A percentile compares a stretch with the other conserved stretches of the same genome.
Evolutionary conservation across 768 basidiomycete genomes (phyloP).

Genomic region (Gymnopilus junonius): DNA sequence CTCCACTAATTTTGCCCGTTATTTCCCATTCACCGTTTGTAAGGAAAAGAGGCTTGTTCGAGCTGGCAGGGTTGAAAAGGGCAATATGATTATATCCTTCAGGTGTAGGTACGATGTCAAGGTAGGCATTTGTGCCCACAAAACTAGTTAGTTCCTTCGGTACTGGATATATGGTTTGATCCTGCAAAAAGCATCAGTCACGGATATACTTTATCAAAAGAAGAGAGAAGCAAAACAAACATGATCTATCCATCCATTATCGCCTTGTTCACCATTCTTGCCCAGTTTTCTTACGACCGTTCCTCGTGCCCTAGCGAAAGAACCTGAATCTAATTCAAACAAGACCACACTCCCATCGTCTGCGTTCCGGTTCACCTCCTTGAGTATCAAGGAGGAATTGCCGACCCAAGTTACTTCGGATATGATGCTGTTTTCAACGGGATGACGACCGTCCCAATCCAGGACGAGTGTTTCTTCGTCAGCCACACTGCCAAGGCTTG

Average conservation of each 20-base stretch:
- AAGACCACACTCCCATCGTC: conserved; percentile 79
- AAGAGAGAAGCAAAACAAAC: conserved; percentile 45
- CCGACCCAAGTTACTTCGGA: conserved; percentile 90
- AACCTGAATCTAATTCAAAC: conserved; percentile 57
- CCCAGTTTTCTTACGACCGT: conserved; percentile 79
- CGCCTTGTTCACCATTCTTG: conserved; percentile 82
- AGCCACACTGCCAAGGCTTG: conserved; percentile 33
- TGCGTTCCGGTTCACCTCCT: conserved; percentile 87
- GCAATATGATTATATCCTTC: conserved; percentile 94
- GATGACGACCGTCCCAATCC: conserved; percentile 67
- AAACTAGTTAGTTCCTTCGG: conserved; percentile 44
- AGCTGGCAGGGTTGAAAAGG: conserved; percentile 78
- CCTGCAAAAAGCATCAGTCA: conserved; percentile 38
- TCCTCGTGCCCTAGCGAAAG: conserved; percentile 40
- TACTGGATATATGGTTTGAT: conserved; percentile 65
- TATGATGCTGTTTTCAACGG: conserved; percentile 69
- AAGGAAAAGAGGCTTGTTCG: conserved; percentile 75
- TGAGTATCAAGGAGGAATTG: conserved; percentile 71
- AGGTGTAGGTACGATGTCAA: conserved; percentile 84
- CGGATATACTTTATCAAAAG: not conserved
- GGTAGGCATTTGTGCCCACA: conserved; percentile 66
- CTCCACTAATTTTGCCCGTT: conserved; percentile 67
- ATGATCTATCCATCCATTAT: conserved; percentile 93
- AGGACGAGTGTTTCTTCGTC: conserved; percentile 57
- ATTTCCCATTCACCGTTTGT: conserved; percentile 94